Evolutionary conservation across 129 eudicot species (phyloP), one percentile per base, ranked within the genome.

Genomic region (Oenanthe sinensis): DNA sequence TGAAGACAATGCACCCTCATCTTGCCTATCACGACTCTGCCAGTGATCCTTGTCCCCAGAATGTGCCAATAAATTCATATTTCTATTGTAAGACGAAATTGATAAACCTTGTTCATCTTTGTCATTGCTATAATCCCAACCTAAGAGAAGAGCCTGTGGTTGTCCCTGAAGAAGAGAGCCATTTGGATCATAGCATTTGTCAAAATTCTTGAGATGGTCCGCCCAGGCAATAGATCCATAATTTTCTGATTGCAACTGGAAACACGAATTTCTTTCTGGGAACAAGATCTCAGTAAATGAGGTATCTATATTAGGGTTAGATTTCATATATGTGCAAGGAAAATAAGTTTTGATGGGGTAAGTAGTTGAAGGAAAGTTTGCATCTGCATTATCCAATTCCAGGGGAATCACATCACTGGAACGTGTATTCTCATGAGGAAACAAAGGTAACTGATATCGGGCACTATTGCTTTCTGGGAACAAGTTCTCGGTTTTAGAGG

Each of bases 81-180:
- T 77, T 19, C 39, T 54, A 11, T 70, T 67, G 63, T 33, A 75
- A 60, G 78, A 20, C 30, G 65, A 54, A 22, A 45, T 42, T 71
- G 82, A 80, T 10, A 82, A 75, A n/a, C 79, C 83, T 71, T 20
- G 73, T 77, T 80, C 77, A 43, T 82, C 81, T 33, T 80, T 70
- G 17, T 75, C 76, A 40, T 46, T 70, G 72, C 78, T 71, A 62
- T 46, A 26, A 70, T 87, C 95, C 93, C 93, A 91, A 62, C 87
- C 88, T 77, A 91, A 83, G 76, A 88, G 78, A 50, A 85, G 84
- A 69, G 84, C 71, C 1, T 33, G 74, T 63, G 85, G 86, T 74
- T 72, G 80, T 82, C 70, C 78, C 44, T 71, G 79, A 58, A 79
- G 80, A 84, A 77, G 80, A 85, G 73, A 77, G 67, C 76, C 85